Conservation (phyloP, 768 basidiomycete genomes). For the Gloeopeniophorella convolvens region DNA sequence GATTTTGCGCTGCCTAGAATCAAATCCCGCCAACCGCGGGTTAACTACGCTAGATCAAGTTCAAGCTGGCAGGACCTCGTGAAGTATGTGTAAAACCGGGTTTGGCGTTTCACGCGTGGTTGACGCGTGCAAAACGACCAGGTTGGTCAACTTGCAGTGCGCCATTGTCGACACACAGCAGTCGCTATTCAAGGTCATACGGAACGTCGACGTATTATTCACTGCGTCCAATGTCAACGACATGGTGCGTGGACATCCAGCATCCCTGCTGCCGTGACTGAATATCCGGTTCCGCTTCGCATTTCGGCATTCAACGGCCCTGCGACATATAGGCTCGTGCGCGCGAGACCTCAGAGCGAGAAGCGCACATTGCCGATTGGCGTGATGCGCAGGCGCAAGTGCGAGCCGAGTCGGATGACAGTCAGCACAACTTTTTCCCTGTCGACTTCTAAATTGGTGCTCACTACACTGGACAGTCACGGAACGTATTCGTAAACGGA, state of each 20-base stretch:
- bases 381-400: constrained; percentile 2
- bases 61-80: constrained; percentile 64
- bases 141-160: constrained; percentile 48
- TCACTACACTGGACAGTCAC: constrained; percentile 30
- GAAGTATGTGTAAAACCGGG: constrained; percentile 43
- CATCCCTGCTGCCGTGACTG: constrained; percentile 3
- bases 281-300: not conserved
- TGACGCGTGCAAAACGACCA: constrained; percentile 22
- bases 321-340: no score
- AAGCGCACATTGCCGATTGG: constrained; percentile 45
- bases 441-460: constrained; percentile 5
- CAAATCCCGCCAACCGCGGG: constrained; percentile 16
- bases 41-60: constrained; percentile 36
- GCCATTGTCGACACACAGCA: constrained; percentile 44
- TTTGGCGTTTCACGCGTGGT: not conserved
- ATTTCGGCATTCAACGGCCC: constrained; percentile 24
- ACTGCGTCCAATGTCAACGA: constrained; percentile 21
- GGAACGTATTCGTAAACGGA: constrained; percentile 37
- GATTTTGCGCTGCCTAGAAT: constrained; percentile 4
- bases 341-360: constrained; percentile 64
- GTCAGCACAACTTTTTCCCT: constrained; percentile 28
- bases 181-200: constrained; percentile 43
- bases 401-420: constrained; percentile 34
- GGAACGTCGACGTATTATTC: constrained; percentile 42
- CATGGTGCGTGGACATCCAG: constrained; percentile 9